Percentiles rank a stretch among this genome's conserved stretches.
phyloP scores from a whole-genome alignment of 1,139 yeast genomes.

The Debaryomycetaceae sp. region DNA sequence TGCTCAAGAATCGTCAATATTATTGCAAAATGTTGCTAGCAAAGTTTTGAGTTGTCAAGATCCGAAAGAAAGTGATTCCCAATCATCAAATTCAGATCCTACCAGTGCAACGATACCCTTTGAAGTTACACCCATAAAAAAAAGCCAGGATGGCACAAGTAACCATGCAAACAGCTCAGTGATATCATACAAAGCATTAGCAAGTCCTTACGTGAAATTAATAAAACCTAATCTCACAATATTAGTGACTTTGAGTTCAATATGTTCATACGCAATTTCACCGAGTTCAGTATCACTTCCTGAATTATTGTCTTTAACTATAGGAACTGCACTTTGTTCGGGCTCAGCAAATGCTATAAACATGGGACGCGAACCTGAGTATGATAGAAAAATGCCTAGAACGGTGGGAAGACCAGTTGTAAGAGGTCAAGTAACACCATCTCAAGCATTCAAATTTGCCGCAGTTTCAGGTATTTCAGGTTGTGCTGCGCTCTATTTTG shows the following conservation, averaged over 20 bases:
- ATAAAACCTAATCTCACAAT: constrained; percentile 89
- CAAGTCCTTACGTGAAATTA: constrained; percentile 67
- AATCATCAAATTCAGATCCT: constrained; percentile 12
- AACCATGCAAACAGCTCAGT: constrained; percentile 11
- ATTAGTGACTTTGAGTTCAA: constrained; percentile 84
- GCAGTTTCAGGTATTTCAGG: constrained; percentile 71
- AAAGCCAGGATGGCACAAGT: neutral
- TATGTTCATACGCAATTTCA: constrained; percentile 90
- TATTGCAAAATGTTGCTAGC: constrained; percentile 28
- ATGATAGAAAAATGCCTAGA: constrained; percentile 83
- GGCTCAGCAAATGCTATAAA: constrained; percentile 96
- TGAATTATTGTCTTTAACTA: constrained; percentile 67
- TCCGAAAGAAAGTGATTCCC: constrained; percentile 24
- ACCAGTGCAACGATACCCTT: constrained; percentile 48
- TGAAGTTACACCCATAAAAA: constrained; percentile 42
- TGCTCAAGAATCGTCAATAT: constrained; percentile 6
- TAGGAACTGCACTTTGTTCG: constrained; percentile 85
- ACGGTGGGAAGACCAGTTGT: constrained; percentile 92
- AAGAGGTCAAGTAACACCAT: constrained; percentile 70
- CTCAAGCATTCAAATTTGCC: constrained; percentile 80
- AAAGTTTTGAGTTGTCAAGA: constrained; percentile 42
- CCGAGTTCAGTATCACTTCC: constrained; percentile 74
- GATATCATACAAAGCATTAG: constrained; percentile 26
- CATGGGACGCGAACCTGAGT: constrained; percentile 94
- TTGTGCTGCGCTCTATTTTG: constrained; percentile 60